Evolutionary conservation across 2,329 filamentous ascomycete genomes (phyloP).

Genomic region (Cladophialophora immunda): DNA sequence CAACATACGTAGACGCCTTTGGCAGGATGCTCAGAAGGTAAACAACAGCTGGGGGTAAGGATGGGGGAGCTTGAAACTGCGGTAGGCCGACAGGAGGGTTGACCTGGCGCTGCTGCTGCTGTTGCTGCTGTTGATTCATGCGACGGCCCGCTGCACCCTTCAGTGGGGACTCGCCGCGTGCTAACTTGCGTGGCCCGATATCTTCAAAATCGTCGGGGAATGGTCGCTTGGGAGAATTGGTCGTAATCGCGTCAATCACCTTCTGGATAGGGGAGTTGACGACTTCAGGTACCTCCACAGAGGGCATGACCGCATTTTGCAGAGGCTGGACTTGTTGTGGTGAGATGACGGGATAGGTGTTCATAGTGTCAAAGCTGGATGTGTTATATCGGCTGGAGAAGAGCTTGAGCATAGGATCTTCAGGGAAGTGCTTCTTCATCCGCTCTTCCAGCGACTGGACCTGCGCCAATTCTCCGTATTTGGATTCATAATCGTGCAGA

Average conservation of each 20-base stretch:
- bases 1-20: slow-evolving; percentile 74
- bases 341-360: slow-evolving; percentile 83
- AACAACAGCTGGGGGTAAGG: slow-evolving; percentile 74
- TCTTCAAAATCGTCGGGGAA: slow-evolving; percentile 77
- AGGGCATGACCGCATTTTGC: slow-evolving; percentile 54
- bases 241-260: slow-evolving; percentile 47
- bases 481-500: slow-evolving; percentile 94
- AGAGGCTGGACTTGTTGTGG: slow-evolving; percentile 79
- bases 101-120: slow-evolving; percentile 45
- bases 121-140: slow-evolving; percentile 69
- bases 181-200: slow-evolving; percentile 79
- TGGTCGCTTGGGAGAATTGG: slow-evolving; percentile 63
- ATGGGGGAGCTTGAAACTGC: slow-evolving; percentile 65
- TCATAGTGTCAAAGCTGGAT: slow-evolving; percentile 80
- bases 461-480: slow-evolving; percentile 90
- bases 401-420: slow-evolving; percentile 77
- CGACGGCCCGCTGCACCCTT: slow-evolving; percentile 89
- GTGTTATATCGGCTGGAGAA: slow-evolving; percentile 80
- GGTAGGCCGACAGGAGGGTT: slow-evolving; percentile 51
- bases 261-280: slow-evolving; percentile 48
- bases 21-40: slow-evolving; percentile 77
- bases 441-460: slow-evolving; percentile 89
- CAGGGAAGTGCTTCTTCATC: slow-evolving; percentile 92
- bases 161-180: slow-evolving; percentile 88
- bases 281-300: slow-evolving; percentile 38